phyloP scores from a whole-genome alignment of 1,284 basidiomycete species.

The Marasmius sp. region DNA sequence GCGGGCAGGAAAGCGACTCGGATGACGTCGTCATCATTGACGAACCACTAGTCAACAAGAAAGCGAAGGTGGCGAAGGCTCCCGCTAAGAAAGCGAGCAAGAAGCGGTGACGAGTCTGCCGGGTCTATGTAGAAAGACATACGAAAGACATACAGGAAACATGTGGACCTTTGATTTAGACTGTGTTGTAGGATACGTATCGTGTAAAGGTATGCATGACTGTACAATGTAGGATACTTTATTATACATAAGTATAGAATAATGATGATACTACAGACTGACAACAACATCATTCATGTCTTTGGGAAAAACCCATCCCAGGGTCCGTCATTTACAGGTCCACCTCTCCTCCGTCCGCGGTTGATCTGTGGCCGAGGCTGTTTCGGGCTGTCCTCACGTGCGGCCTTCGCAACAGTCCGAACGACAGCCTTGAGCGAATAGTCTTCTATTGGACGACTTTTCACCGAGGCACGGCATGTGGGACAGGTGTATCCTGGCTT shows the following conservation, averaged over 20 bases:
- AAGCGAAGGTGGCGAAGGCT: slow-evolving; percentile 34
- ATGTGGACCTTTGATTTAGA: not conserved
- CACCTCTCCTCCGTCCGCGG: slow-evolving; percentile 11
- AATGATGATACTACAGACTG: not conserved
- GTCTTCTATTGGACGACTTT: slow-evolving; percentile 52
- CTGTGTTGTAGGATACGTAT: not conserved
- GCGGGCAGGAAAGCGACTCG: slow-evolving; percentile 35
- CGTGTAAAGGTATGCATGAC: not conserved
- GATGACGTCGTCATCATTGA: slow-evolving; percentile 60
- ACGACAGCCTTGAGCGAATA: slow-evolving; percentile 61
- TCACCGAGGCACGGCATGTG: slow-evolving; percentile 53
- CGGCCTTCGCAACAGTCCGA: slow-evolving; percentile 41
- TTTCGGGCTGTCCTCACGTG: slow-evolving; percentile 46
- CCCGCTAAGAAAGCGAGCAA: slow-evolving; percentile 37
- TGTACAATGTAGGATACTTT: not conserved
- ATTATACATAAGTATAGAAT: slow-evolving; percentile 2
- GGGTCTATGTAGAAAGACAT: not conserved
- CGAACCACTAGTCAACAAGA: slow-evolving; percentile 39
- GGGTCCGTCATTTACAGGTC: slow-evolving; percentile 24
- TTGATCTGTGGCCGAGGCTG: slow-evolving; percentile 12
- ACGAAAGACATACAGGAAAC: not conserved
- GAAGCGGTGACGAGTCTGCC: slow-evolving; percentile 21
- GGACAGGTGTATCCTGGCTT: slow-evolving; percentile 64
- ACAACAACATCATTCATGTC: slow-evolving; percentile 5
- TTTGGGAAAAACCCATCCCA: slow-evolving; percentile 57